These are phyloP conservation scores for Grosmannia huntii DNA, from an alignment of 2,329 filamentous ascomycete genomes.

Conservation along the genomic window DNA sequence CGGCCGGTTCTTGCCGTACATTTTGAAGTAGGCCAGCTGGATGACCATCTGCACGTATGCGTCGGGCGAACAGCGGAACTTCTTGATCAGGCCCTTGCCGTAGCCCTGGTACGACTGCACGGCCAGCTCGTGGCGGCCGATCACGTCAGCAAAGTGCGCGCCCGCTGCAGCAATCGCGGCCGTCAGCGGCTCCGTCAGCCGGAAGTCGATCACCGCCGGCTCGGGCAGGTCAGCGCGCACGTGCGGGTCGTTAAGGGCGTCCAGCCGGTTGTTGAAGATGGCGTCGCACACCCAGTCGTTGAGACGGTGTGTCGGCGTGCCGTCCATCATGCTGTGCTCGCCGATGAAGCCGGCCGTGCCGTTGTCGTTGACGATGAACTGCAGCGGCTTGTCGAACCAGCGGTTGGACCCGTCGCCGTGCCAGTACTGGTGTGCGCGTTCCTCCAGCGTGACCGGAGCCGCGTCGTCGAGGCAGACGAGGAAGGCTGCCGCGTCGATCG, in stretches of 20 bases:
- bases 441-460: slow-evolving; percentile 81
- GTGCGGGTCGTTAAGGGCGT: slow-evolving; percentile 59
- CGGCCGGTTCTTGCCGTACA: slow-evolving; percentile 95
- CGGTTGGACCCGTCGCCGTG: slow-evolving; percentile 92
- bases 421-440: slow-evolving; percentile 95
- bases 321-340: slow-evolving; percentile 99
- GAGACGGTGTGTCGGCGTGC: slow-evolving; percentile 89
- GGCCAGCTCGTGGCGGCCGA: slow-evolving; percentile 76
- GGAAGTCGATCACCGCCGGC: slow-evolving; percentile 65
- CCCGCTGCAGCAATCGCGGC: slow-evolving; percentile 67
- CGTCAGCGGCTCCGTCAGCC: slow-evolving; percentile 60
- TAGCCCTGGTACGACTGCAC: slow-evolving; percentile 96
- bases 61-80: slow-evolving; percentile 96
- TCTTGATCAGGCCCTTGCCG: slow-evolving; percentile 97
- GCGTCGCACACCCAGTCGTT: slow-evolving; percentile 89
- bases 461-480: slow-evolving; percentile 89
- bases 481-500: slow-evolving; percentile 82
- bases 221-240: slow-evolving; percentile 77
- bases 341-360: slow-evolving; percentile 95
- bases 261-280: slow-evolving; percentile 90
- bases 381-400: slow-evolving; percentile 96
- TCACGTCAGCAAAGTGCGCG: slow-evolving; percentile 67
- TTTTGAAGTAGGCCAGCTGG: slow-evolving; percentile 95
- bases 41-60: slow-evolving; percentile 98
- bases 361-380: slow-evolving; percentile 98